Conservation (phyloP, 1,284 basidiomycete species). For the Apiotrichum gracile region DNA sequence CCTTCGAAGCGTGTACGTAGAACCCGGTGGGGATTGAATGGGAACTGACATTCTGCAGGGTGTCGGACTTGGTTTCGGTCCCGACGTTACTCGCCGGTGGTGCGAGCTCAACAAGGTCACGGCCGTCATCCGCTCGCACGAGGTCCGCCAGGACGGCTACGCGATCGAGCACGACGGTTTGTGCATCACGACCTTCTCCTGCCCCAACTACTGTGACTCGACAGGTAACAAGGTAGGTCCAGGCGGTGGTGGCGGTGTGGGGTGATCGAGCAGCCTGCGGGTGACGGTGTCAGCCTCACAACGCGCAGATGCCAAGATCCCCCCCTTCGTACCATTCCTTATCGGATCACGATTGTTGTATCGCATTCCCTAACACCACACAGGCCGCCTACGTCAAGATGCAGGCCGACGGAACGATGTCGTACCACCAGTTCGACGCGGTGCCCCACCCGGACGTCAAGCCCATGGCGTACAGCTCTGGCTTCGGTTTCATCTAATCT, state of each 20-base stretch:
- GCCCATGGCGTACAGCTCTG: slow-evolving; percentile 78
- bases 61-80: slow-evolving; percentile 92
- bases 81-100: slow-evolving; percentile 83
- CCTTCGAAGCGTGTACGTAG: slow-evolving; percentile 85
- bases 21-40: slow-evolving; percentile 14
- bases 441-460: slow-evolving; percentile 81
- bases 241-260: slow-evolving; percentile 5
- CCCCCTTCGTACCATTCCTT: too few species aligned
- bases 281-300: background rate
- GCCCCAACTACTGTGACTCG: slow-evolving; percentile 48
- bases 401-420: slow-evolving; percentile 65
- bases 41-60: slow-evolving; percentile 55
- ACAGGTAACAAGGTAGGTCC: slow-evolving; percentile 47
- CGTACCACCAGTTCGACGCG: slow-evolving; percentile 79
- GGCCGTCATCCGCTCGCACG: slow-evolving; percentile 89
- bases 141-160: slow-evolving; percentile 77
- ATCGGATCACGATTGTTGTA: too few species aligned
- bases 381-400: slow-evolving; percentile 62
- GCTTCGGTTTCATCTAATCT: slow-evolving; percentile 26
- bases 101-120: slow-evolving; percentile 81
- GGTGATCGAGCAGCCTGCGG: background rate
- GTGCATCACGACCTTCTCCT: slow-evolving; percentile 48
- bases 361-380: too few species aligned
- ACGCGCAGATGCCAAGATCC: too few species aligned
- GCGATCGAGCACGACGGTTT: slow-evolving; percentile 55